Evolutionary conservation across 495 filamentous ascomycete species (phyloP), one percentile per base, ranked within the genome.

Genomic region (Endocarpon pusillum): DNA sequence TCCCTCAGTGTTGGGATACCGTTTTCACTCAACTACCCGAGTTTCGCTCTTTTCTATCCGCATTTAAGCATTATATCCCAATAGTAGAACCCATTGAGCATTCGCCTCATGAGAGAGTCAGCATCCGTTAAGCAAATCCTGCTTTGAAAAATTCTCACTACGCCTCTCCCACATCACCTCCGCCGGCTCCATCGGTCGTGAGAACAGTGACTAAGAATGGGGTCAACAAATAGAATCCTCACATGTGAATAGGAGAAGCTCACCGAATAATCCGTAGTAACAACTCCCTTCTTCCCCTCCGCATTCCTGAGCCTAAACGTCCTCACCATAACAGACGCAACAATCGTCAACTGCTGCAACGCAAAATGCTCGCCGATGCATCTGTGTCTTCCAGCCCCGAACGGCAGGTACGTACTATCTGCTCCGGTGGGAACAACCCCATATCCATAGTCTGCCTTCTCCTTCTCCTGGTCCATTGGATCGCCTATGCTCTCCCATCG

Each of bases 301-400:
- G 74, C 52, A 40, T 81, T 91, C 39, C 58, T 62, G 29, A 94
- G 67, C 53, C 73, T 76, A 55, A 94, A 78, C 23, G 70, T 44
- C 23, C 86, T 63, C 32, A 93, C 76, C 32, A 86, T 61, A 20
- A 69, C 75, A n/a, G 78, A 81, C 32, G 78, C 58, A 43, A 97
- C 91, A 7, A 81, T 83, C 38, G 73, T 71, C 29, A 97, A 62
- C 55, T 97, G 89, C 41, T 93, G 64, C 49, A 91, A 92, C 36
- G 89, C 89, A 51, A 94, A 97, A 47, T 94, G 84, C 59, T 97
- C 89, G 30, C 89, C 89, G 47, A 97, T 94, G 53, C 89, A 97
- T 7, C 89, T 59, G 56, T 97, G 89, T 34, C 89, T 63, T 3
- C 89, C 89, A 1, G 85, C 89, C 2, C 89, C 89, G 48, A 97